Base-by-base conservation (phyloP, 208 protist species). In the Leishmania lainsoni region DNA sequence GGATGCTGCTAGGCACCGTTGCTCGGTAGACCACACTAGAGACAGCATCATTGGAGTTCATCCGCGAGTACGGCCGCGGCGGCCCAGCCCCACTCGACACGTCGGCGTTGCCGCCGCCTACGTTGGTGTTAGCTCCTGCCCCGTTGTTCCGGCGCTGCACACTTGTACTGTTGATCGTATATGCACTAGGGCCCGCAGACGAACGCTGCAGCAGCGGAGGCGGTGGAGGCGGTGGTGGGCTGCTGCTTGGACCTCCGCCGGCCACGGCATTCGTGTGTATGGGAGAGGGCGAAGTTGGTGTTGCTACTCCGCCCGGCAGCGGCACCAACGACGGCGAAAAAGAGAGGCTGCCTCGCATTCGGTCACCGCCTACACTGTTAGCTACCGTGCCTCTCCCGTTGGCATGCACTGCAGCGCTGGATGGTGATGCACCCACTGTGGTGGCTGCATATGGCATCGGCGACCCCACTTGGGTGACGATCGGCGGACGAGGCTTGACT, bases 1-100 rank as follows among this genome's bases (percentile, higher is more conserved):
- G 87, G 76, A 96, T 84, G 22, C 14, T 68, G 12, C 86, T 45
- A 39, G 83, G 71, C 63, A 94, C 49, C 12, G 87, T 71, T 85
- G 94, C 88, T 32, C 91, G 89, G 22, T 90, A 95, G 8, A 96
- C 87, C 22, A 83, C 65, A 1, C 87, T 85, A n/a, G 78, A 84
- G 17, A 69, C 77, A 29, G 82, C 77, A 73, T 85, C 82, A 58
- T 68, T 85, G 2, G 82, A 56, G 74, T 49, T 85, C 54, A 85
- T 68, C 14, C 77, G 82, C 20, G 82, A 85, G 54, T 85, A 85
- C 63, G 81, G 82, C 56, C 73, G 82, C 10, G 12, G 58, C 10
- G 63, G 6, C 26, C 61, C 76, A 17, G 14, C 48, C 12, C 74
- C 74, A 9, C 74, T 66, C 20, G n/a, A 12, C 70, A 66, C 76